Base-by-base conservation (phyloP, 2,329 filamentous ascomycete genomes). In the Hyphodiscus sp. region DNA sequence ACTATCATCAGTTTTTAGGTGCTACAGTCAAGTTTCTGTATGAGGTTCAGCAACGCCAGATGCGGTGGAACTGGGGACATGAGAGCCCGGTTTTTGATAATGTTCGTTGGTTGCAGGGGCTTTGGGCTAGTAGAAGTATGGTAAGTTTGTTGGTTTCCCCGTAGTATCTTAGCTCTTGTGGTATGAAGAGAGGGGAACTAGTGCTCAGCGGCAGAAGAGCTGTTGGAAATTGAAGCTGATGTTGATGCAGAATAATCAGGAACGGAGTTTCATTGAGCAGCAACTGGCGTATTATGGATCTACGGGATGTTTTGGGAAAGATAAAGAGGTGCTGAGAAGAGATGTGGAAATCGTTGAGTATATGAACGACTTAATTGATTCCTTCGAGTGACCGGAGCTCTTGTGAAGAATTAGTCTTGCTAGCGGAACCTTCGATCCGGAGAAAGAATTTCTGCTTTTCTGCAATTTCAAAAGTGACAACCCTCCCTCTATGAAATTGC, bases 291-390 rank as follows among this genome's bases (percentile, higher is more conserved):
- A 66, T 20, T 67, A 66, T 59, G 47, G 41, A 20, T 45, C 51
- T 9, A 63, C 61, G 15, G 51, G 55, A 2, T 69, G 66, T 56
- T 68, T 67, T 56, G 56, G 53, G 16, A 63, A 62, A 45, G 64
- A 57, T 41, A 54, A 65, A 19, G 66, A 68, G 55, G 65, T 69
- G 19, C 38, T 69, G 47, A 63, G 60, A 47, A 57, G 62, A 29
- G 64, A 63, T 51, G 63, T 69, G 9, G 67, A 69, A 60, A 55
- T 69, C 18, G 67, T 69, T 50, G 67, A 69, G 56, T 68, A 63
- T 49, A 43, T 69, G 55, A 69, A 69, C 59, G 65, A 67, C 52
- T 57, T 69, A 49, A 59, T 67, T 42, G 67, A 68, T 59, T 45
- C 46, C 20, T 67, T 67, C 55, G 43, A 46, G 23, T 61, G 41